Base-by-base conservation (phyloP, 2,329 filamentous ascomycete genomes). In the Thielaviopsis musarum region DNA sequence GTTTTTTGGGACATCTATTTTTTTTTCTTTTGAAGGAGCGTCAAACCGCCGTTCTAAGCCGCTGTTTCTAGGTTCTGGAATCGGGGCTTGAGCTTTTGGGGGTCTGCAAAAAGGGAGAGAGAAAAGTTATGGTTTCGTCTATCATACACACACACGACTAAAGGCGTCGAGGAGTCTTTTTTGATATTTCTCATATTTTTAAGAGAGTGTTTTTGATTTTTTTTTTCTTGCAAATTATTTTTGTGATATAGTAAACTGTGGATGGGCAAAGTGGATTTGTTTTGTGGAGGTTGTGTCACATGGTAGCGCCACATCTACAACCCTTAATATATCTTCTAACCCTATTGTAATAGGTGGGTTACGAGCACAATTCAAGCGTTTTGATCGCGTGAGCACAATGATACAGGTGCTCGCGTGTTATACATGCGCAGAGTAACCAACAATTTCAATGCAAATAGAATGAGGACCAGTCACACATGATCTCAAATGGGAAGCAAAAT, bases 131-230 rank as follows among this genome's bases (percentile, higher is more conserved):
- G 57, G 60, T 54, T 61, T 61, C 56, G 41, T 59, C 56, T 56
- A 45, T 54, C 59, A 59, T 34, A 61, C 54, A 61, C 54, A 60
- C 45, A 26, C 54, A 59, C 59, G 54, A 58, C 55, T 58, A 57
- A 61, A 55, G 59, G 59, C 59, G 59, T 61, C 59, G 48, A 58
- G 59, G 59, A 61, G 59, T 61, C 59, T 58, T 55, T n/a, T 59
- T 60, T 54, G 52, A 49, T 51, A 58, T 54, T 54, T 56, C 57
- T 61, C 38, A 56, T 61, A 34, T 48, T 61, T 54, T 53, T 56
- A 56, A 48, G 54, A 59, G 30, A 56, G 53, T 59, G 58, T 45
- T 55, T 59, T 51, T 26, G 10, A 48, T 51, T 56, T 56, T 54
- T 58, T 53, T 24, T 19, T 48, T 48, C 22, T 28, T 56, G 45